Evolutionary conservation across 2,329 filamentous ascomycete species (phyloP), one percentile per base, ranked within the genome.

Genomic region (Chrysosporium queenslandicum): DNA sequence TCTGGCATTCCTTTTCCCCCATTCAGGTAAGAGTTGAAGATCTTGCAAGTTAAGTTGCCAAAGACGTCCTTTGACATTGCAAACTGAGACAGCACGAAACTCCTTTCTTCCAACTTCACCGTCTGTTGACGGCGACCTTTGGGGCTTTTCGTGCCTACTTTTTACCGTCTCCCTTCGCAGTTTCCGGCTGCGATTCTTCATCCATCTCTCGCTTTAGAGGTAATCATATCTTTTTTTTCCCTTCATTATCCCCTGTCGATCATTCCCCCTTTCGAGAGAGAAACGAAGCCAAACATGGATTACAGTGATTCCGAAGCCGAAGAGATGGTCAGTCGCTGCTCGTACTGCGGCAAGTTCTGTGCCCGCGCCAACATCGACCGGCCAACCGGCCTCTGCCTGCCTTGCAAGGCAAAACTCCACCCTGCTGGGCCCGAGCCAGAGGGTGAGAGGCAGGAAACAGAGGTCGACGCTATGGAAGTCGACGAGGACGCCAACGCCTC

Each of bases 341-440:
- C 46, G n/a, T 58, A 58, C 50, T 59, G 58, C 40, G 58, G 58
- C 11, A 50, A 40, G n/a, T 59, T 59, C 39, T 54, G 56, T 21
- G 37, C 42, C 23, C 29, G 40, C 6, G 47, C 46, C 7, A 41
- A 20, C 11, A 43, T 58, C 40, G 32, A 53, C 36, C 40, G 34
- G n/a, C 27, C 30, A 30, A 53, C 41, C 9, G 53, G 55, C 25
- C 55, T 59, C 20, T 59, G 56, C 40, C 23, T 45, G 16, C 50
- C 41, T 12, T 59, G 58, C 45, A 53, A 54, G 39, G 32, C 53
- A 20, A 51, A 46, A 27, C 54, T 56, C 34, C 51, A 30, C 21
- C 42, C 52, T 40, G 34, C 29, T 39, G 30, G 14, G 20, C 2
- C 41, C n/a, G 16, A 46, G 20, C 34, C 39, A 25, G 37, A 27